These are phyloP conservation scores for Ceriops zippeliana DNA, from an alignment of 345 rosid genomes.

Conservation along the genomic window DNA sequence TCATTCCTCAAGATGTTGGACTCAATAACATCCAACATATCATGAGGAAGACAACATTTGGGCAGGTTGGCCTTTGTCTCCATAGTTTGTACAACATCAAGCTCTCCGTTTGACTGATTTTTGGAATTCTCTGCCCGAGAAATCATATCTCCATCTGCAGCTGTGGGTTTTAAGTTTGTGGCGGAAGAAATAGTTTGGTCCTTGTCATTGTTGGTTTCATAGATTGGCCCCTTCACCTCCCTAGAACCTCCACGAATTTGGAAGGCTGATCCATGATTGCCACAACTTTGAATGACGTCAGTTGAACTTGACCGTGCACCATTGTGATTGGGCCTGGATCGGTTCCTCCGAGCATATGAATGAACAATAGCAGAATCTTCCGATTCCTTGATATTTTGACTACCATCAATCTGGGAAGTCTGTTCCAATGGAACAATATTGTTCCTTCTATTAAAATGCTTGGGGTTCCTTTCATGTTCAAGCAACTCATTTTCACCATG, in stretches of 20 bases:
- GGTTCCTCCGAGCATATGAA: conserved; percentile 93
- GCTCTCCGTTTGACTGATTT: conserved; percentile 40
- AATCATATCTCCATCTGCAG: conserved; percentile 56
- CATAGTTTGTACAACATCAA: conserved; percentile 42
- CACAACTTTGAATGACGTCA: conserved; percentile 65
- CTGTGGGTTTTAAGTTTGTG: conserved; percentile 38
- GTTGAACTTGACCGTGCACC: conserved; percentile 72
- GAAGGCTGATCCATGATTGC: conserved; percentile 60
- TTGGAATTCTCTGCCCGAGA: conserved; percentile 42
- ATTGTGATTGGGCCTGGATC: conserved; percentile 84
- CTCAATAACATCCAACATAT: conserved; percentile 35
- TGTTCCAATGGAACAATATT: conserved; percentile 55
- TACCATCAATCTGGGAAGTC: conserved; percentile 59
- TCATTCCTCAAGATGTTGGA: conserved; percentile 35
- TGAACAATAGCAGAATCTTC: conserved; percentile 99
- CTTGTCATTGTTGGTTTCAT: conserved; percentile 59
- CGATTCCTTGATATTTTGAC: conserved; percentile 70
- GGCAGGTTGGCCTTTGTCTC: conserved; percentile 33
- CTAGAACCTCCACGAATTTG: conserved; percentile 49
- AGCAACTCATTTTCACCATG: conserved; percentile 70
- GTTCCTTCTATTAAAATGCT: conserved; percentile 50
- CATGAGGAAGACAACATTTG: conserved; percentile 36
- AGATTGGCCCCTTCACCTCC: conserved; percentile 48
- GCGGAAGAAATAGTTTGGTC: conserved; percentile 47
- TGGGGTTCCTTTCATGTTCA: conserved; percentile 48